Base-by-base conservation (phyloP, 306 rosid genomes). In the Herpetospermum pedunculosum region DNA sequence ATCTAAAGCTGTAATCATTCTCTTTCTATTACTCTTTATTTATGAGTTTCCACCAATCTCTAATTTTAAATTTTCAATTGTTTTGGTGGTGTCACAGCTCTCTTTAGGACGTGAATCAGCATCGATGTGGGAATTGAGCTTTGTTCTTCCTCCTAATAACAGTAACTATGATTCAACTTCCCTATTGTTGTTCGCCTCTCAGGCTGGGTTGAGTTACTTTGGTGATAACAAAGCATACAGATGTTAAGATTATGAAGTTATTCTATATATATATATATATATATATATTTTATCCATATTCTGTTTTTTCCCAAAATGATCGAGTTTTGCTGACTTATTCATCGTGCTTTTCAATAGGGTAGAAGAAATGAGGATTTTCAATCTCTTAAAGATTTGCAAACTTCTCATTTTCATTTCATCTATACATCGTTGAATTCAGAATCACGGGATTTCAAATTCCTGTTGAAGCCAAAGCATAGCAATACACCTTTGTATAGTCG, bases 91-190 rank as follows among this genome's bases (percentile, higher is more conserved):
- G 35, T 2, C 26, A 40, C n/a, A 94, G 97, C 99, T 94, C 73
- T 53, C 85, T 19, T 86, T 94, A 96, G 97, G 89, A 62, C 88
- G 99, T 15, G 99, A 94, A 77, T 89, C 99, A 40, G 91, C 89
- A 7, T 94, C 97, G 44, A 88, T 84, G 99, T 91, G 99, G 99
- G 99, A 94, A 76, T 82, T 94, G 82, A 89, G 99, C 81, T 94
- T 94, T 77, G 99, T 94, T 70, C 95, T 94, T 86, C 95, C 99
- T 60, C 91, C 99, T 47, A 91, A 94, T 87, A 97, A 94, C 34
- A 97, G 99, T 94, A 88, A 75, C 21, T 21, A 55, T 52, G 43
- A 15, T 25, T 25, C 16, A 3, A n/a, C 41, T 79, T 44, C 12
- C 76, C 50, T 16, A 12, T 29, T 25, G n/a, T n/a, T n/a, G 30